Percentiles rank a stretch among this genome's conserved stretches.
These are phyloP conservation scores for Dendrobium nobile DNA, from an alignment of 106 monocot genomes.

Conservation along the genomic window DNA sequence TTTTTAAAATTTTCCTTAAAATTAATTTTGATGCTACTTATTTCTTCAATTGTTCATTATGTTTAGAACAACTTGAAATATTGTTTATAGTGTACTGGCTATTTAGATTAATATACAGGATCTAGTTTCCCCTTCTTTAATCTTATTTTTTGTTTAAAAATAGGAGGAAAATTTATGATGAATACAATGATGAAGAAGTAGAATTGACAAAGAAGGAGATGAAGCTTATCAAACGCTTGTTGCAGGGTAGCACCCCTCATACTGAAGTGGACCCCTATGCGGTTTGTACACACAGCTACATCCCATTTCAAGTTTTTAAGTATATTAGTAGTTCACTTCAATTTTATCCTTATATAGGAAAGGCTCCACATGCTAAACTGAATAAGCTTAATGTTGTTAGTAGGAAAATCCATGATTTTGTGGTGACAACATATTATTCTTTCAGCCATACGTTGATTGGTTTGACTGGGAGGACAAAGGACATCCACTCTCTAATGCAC, in stretches of 20 bases:
- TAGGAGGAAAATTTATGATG: constrained; percentile 96
- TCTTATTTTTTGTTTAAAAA: constrained; percentile 8
- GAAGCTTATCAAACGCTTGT: constrained; percentile 51
- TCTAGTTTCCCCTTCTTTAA: background rate
- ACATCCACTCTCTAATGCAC: constrained; percentile 91
- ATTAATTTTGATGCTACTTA: background rate
- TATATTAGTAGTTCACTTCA: background rate
- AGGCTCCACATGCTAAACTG: background rate
- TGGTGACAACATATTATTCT: background rate
- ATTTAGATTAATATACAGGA: background rate
- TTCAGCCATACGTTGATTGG: constrained; percentile 96
- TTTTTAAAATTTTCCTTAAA: background rate
- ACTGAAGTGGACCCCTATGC: constrained; percentile 79
- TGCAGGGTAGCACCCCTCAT: constrained; percentile 82
- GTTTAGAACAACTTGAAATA: background rate
- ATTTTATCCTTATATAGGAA: background rate
- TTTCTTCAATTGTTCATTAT: background rate
- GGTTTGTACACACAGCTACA: constrained; percentile 30
- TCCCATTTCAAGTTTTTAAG: background rate
- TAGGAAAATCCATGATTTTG: background rate
- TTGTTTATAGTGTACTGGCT: background rate
- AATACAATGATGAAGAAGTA: constrained; percentile 96
- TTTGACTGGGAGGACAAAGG: constrained; percentile 86
- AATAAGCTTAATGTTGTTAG: background rate
- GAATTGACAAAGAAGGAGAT: constrained; percentile 78